Evolutionary conservation across 768 basidiomycete genomes (phyloP).

Genomic region (Pleurotus pulmonarius): DNA sequence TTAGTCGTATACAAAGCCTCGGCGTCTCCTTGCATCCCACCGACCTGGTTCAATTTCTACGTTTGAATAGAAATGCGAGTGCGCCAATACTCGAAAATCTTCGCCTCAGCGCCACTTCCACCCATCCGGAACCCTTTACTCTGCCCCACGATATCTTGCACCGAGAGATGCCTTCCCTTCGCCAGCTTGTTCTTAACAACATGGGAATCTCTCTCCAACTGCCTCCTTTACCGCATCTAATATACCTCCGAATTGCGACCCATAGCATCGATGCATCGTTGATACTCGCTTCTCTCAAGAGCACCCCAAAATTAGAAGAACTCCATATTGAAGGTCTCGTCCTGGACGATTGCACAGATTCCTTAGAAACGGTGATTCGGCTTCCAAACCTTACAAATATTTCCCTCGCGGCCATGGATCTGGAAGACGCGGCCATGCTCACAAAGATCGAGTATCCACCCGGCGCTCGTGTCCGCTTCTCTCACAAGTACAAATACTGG

Average conservation of each 20-base stretch:
- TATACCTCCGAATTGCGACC: not conserved
- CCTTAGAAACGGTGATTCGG: not conserved
- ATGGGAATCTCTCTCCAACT: not conserved
- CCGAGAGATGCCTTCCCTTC: not conserved
- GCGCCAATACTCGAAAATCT: not conserved
- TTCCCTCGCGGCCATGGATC: not conserved
- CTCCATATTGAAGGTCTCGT: not conserved
- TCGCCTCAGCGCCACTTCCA: not conserved
- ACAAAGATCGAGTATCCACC: too few relatives aligned
- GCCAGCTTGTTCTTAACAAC: not conserved
- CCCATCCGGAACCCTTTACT: not conserved
- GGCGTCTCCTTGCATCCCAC: not conserved
- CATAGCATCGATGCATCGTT: not conserved
- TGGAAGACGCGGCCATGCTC: too few relatives aligned
- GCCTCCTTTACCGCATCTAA: not conserved
- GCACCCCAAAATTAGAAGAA: not conserved
- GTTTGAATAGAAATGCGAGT: not conserved
- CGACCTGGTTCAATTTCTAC: not conserved
- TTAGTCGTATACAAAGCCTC: not conserved
- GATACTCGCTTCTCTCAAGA: not conserved
- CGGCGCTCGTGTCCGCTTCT: too few relatives aligned
- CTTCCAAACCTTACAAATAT: not conserved
- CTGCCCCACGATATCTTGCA: not conserved
- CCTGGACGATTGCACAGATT: not conserved
- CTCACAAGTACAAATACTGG: too few relatives aligned